Evolutionary conservation across 2,329 filamentous ascomycete species (phyloP).

Genomic region (Aspergillus sojae): DNA sequence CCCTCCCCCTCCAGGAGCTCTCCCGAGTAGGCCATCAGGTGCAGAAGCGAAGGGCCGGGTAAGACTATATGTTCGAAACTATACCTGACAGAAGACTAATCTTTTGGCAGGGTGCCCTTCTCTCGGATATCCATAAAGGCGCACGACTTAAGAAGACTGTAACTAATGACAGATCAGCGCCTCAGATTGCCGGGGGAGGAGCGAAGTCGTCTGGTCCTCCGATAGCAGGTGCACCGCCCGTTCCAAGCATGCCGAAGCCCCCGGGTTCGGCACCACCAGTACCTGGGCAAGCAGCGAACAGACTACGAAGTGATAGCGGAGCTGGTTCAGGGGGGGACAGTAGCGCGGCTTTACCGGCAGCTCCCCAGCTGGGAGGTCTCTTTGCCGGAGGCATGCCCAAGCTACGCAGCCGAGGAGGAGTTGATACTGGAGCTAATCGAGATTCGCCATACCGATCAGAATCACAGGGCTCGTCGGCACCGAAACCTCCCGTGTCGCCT

Average conservation of each 20-base stretch:
- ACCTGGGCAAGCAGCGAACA: constrained; percentile 56
- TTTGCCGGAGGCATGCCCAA: constrained; percentile 97
- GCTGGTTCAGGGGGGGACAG: constrained; percentile 44
- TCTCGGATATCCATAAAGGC: constrained; percentile 86
- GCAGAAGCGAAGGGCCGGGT: constrained; percentile 64
- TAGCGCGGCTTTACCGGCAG: constrained; percentile 54
- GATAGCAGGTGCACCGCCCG: constrained; percentile 61
- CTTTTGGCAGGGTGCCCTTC: constrained; percentile 72
- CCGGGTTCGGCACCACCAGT: constrained; percentile 59
- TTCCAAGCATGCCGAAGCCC: constrained; percentile 28
- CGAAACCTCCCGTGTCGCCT: constrained; percentile 21
- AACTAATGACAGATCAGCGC: constrained; percentile 90
- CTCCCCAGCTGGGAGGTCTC: constrained; percentile 82
- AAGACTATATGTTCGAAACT: constrained; percentile 37
- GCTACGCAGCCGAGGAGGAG: constrained; percentile 81
- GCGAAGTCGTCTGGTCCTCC: constrained; percentile 77
- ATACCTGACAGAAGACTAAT: constrained; percentile 17
- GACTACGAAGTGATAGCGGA: constrained; percentile 84
- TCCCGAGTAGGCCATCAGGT: constrained; percentile 62
- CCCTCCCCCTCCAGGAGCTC: constrained; percentile 55
- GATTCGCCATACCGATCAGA: constrained; percentile 80
- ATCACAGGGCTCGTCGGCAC: constrained; percentile 62
- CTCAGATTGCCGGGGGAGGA: constrained; percentile 61
- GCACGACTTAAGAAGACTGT: constrained; percentile 78
- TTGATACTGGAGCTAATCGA: constrained; percentile 73